A percentile compares a stretch with the other conserved stretches of the same genome.
phyloP scores from a whole-genome alignment of 371 early-diverging fungal genomes.

The Mucor sp. region DNA sequence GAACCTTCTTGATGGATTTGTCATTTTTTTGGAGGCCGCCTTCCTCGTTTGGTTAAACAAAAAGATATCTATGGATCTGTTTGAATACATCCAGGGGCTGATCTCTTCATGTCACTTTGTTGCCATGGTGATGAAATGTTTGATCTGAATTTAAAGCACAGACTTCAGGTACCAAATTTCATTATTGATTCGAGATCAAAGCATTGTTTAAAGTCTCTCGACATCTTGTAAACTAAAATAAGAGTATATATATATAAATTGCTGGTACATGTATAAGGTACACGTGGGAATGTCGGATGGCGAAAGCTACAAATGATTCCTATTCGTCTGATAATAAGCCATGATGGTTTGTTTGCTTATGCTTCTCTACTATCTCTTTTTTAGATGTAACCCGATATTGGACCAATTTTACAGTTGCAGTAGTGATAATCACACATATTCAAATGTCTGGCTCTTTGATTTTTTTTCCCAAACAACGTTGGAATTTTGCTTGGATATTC shows the following conservation, averaged over 20 bases:
- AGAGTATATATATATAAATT: neutral
- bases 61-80: neutral
- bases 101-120: neutral
- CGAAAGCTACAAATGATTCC: neutral
- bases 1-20: neutral
- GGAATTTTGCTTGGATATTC: neutral
- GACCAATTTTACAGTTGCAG: neutral
- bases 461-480: neutral
- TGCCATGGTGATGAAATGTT: neutral
- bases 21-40: neutral
- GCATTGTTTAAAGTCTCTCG: neutral
- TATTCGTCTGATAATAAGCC: neutral
- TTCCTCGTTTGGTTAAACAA: neutral
- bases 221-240: neutral
- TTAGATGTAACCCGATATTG: neutral
- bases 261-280: neutral
- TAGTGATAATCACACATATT: neutral
- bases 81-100: neutral
- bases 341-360: neutral
- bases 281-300: constrained; percentile 1
- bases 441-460: neutral
- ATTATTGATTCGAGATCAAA: neutral
- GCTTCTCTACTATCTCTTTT: neutral
- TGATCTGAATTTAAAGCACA: neutral
- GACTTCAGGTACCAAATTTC: neutral